These are phyloP conservation scores for Lojkania enalia DNA, from an alignment of 2,329 filamentous ascomycete species.

Conservation along the genomic window DNA sequence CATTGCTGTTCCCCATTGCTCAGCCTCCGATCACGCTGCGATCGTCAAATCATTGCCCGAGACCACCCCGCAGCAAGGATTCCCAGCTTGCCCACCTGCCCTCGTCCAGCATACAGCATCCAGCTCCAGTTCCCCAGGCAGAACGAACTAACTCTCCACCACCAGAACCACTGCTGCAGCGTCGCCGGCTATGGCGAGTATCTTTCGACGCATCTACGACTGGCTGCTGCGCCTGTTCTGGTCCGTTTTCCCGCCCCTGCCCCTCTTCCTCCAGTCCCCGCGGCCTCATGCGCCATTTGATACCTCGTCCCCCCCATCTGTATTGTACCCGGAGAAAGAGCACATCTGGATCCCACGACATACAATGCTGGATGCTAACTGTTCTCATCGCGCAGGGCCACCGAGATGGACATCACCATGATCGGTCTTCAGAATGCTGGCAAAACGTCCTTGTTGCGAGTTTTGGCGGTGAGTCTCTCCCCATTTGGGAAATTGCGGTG, in stretches of 20 bases:
- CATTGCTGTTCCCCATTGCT: constrained; percentile 31
- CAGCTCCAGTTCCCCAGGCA: constrained; percentile 28
- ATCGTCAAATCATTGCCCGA: constrained; percentile 33
- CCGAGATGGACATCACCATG: constrained; percentile 99
- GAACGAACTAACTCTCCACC: constrained; percentile 38
- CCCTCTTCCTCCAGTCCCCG: constrained; percentile 21
- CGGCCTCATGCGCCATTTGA: constrained; percentile 35
- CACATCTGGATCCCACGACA: constrained; percentile 18
- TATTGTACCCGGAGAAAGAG: constrained; percentile 23
- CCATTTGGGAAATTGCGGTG: constrained; percentile 37
- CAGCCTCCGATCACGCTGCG: constrained; percentile 26
- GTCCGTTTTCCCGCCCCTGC: constrained; percentile 57
- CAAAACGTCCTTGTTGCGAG: constrained; percentile 91
- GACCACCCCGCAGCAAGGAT: constrained; percentile 40
- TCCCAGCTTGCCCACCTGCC: constrained; percentile 35
- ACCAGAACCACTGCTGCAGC: constrained; percentile 22
- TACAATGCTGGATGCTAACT: constrained; percentile 25
- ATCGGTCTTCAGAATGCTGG: constrained; percentile 97
- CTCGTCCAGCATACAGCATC: constrained; percentile 29
- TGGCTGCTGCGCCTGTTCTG: constrained; percentile 98
- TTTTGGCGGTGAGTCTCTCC: constrained; percentile 79
- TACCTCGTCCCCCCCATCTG: constrained; percentile 23
- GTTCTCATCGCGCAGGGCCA: constrained; percentile 68
- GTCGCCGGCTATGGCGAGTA: constrained; percentile 69
- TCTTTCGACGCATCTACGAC: constrained; percentile 96